Conservation (phyloP, 2,329 filamentous ascomycete genomes). For the Penicillium sp. region DNA sequence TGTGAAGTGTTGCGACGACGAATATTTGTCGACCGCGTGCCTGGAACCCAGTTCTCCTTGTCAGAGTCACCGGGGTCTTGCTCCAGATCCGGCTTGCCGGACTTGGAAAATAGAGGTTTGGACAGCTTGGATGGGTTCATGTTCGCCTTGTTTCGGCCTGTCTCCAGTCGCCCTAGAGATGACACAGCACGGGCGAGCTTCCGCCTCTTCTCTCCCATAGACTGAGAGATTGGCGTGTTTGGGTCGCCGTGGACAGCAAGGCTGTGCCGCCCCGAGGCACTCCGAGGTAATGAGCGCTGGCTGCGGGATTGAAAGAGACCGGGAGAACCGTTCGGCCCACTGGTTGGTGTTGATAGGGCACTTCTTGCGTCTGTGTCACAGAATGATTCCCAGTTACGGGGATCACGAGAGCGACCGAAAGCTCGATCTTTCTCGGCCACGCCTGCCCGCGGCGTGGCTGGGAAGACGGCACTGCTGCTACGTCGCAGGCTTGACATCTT, state of each 20-base stretch:
- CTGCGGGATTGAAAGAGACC: slow-evolving; percentile 73
- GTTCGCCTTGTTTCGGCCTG: slow-evolving; percentile 39
- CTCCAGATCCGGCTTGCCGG: slow-evolving; percentile 40
- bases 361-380: slow-evolving; percentile 77
- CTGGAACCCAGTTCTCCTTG: slow-evolving; percentile 83
- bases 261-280: slow-evolving; percentile 56
- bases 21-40: slow-evolving; percentile 43
- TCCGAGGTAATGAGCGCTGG: slow-evolving; percentile 50
- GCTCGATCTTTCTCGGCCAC: slow-evolving; percentile 48
- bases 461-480: slow-evolving; percentile 66
- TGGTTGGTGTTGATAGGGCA: slow-evolving; percentile 74
- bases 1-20: slow-evolving; percentile 34
- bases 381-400: slow-evolving; percentile 86
- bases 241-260: slow-evolving; percentile 40
- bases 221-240: slow-evolving; percentile 50
- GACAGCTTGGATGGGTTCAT: slow-evolving; percentile 27
- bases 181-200: slow-evolving; percentile 61
- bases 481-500: slow-evolving; percentile 59
- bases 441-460: slow-evolving; percentile 58
- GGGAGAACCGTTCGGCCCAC: slow-evolving; percentile 65
- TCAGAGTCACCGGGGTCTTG: slow-evolving; percentile 71
- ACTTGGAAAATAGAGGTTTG: slow-evolving; percentile 26
- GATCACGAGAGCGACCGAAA: slow-evolving; percentile 78
- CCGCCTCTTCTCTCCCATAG: slow-evolving; percentile 54
- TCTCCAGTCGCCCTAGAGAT: slow-evolving; percentile 62